Conservation (phyloP, 2,329 filamentous ascomycete species). For the Colletotrichum chrysophilum region DNA sequence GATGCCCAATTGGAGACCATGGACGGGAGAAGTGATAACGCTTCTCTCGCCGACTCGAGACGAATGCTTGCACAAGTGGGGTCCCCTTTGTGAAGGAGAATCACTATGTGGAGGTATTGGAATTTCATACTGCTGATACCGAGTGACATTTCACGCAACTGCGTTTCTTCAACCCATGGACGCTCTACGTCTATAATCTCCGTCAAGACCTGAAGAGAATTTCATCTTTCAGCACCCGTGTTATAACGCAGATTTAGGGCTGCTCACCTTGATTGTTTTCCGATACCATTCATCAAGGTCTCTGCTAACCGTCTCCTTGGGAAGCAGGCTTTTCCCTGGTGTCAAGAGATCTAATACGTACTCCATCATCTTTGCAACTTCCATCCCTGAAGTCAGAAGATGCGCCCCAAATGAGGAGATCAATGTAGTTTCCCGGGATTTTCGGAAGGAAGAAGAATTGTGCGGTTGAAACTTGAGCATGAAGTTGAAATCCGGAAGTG, state of each 20-base stretch:
- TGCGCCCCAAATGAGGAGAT: neutral
- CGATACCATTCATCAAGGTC: neutral
- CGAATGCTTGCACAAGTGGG: neutral
- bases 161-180: neutral
- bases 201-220: neutral
- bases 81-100: neutral
- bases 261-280: neutral
- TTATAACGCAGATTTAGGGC: neutral
- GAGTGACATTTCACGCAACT: neutral
- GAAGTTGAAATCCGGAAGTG: neutral
- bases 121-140: neutral
- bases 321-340: neutral
- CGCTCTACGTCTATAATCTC: neutral
- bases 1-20: constrained; percentile 6
- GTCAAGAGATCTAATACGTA: neutral
- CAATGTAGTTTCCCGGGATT: neutral
- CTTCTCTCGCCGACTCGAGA: neutral
- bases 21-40: neutral
- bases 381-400: neutral
- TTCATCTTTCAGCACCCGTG: neutral
- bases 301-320: neutral
- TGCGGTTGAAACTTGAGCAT: neutral
- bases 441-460: neutral
- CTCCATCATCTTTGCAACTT: neutral
- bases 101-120: neutral